phyloP scores from a whole-genome alignment of 257 asterid species.

The Buddleja alternifolia region DNA sequence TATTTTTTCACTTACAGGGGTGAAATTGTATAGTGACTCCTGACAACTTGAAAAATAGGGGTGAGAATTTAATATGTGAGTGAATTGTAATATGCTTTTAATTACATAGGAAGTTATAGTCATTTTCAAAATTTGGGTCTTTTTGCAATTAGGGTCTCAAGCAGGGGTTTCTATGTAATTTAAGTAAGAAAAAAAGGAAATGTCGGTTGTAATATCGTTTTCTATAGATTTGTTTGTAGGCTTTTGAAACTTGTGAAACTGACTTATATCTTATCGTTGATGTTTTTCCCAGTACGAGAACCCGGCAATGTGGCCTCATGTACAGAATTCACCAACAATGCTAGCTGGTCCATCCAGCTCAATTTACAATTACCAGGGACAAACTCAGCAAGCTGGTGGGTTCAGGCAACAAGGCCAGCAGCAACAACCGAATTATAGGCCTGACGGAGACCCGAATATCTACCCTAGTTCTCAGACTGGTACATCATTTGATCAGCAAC shows the following conservation, averaged over 20 bases:
- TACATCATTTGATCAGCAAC: slow-evolving; percentile 61
- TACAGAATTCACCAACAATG: slow-evolving; percentile 68
- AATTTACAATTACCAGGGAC: slow-evolving; percentile 61
- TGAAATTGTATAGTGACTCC: no score
- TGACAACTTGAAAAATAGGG: no score
- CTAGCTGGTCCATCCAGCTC: slow-evolving; percentile 72
- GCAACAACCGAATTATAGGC: slow-evolving; percentile 67
- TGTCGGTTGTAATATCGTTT: no score
- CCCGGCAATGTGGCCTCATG: slow-evolving; percentile 81
- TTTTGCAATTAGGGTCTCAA: no score
- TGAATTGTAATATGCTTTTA: no score
- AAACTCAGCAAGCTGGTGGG: slow-evolving; percentile 69
- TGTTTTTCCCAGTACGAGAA: slow-evolving; percentile 60
- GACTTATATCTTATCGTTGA: neutral
- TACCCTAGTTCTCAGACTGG: slow-evolving; percentile 79
- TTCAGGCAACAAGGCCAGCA: slow-evolving; percentile 76
- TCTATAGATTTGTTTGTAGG: neutral
- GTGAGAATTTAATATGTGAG: no score
- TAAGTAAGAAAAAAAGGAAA: no score
- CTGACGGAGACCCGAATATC: slow-evolving; percentile 68
- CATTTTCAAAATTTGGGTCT: no score
- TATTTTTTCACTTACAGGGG: no score
- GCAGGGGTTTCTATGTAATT: no score
- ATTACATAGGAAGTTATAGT: no score
- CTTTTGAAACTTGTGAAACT: neutral